These are phyloP conservation scores for Vanderwaltozyma tropicalis DNA, from an alignment of 805 yeast genomes.

Conservation along the genomic window DNA sequence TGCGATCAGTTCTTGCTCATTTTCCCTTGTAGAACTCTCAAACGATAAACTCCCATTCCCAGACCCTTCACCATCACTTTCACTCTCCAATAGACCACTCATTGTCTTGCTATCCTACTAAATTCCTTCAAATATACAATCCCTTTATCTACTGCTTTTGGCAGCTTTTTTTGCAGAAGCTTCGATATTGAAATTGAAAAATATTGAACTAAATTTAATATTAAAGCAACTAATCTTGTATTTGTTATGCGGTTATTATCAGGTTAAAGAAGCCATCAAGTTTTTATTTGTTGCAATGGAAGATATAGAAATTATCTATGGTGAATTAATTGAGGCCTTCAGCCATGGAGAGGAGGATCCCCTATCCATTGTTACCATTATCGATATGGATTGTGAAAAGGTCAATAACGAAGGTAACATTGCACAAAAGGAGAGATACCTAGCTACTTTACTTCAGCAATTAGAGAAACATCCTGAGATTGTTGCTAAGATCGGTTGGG, in stretches of 20 bases:
- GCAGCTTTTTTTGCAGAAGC: no score
- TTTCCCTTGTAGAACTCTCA: neutral
- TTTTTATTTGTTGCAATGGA: neutral
- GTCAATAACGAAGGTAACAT: slow-evolving; percentile 11
- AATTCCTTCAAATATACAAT: no score
- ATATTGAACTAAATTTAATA: no score
- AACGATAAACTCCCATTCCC: neutral
- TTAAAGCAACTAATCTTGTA: no score
- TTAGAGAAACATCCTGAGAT: slow-evolving; percentile 39
- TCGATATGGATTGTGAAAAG: slow-evolving; percentile 21
- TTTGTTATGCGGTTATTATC: no score
- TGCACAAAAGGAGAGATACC: slow-evolving; percentile 41
- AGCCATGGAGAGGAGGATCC: slow-evolving; percentile 19
- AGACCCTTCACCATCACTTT: slow-evolving; percentile 14
- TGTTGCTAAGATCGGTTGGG: slow-evolving; percentile 77
- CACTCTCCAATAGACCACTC: slow-evolving; percentile 26
- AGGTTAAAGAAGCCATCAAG: no score
- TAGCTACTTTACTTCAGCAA: slow-evolving; percentile 36
- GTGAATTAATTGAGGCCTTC: slow-evolving; percentile 17
- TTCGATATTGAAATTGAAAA: no score
- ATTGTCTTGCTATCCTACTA: no score
- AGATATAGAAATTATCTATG: slow-evolving; percentile 8
- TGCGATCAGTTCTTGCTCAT: neutral
- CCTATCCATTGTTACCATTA: slow-evolving; percentile 20
- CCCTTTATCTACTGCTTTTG: no score